Evolutionary conservation across 2,329 filamentous ascomycete species (phyloP).

Genomic region (Bertia moriformis): DNA sequence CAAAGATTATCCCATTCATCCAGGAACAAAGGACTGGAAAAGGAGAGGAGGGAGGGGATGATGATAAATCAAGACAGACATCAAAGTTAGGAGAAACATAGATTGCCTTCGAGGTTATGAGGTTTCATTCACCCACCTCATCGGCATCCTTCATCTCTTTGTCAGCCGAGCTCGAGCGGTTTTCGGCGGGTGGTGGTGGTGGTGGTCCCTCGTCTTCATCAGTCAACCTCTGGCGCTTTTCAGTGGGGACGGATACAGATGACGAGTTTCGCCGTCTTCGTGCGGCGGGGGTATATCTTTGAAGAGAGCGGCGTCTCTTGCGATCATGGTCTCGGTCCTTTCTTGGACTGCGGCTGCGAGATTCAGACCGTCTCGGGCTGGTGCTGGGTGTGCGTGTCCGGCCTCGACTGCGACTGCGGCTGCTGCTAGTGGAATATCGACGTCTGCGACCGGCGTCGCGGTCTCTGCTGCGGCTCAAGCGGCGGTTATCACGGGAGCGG

Average conservation of each 20-base stretch:
- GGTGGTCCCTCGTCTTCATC: conserved; percentile 32
- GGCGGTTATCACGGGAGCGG: background rate
- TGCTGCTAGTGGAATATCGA: background rate
- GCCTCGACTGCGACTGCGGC: background rate
- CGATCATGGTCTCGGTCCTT: background rate
- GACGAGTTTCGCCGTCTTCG: conserved; percentile 30
- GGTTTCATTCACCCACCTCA: background rate
- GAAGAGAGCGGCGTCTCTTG: background rate
- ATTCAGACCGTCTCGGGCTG: background rate
- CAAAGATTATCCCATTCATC: too few relatives aligned
- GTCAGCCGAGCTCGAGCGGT: background rate
- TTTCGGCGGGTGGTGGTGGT: background rate
- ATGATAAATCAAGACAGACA: too few relatives aligned
- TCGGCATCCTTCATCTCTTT: background rate
- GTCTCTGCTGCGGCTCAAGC: background rate
- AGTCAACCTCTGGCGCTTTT: conserved; percentile 35
- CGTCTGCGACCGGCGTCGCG: background rate
- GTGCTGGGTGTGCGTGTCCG: background rate
- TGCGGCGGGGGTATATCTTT: background rate
- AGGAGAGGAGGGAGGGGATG: background rate
- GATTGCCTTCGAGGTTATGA: too few relatives aligned
- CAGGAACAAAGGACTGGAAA: too few relatives aligned
- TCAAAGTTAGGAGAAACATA: too few relatives aligned
- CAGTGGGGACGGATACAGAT: conserved; percentile 28
- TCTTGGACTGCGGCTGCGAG: conserved; percentile 18